A percentile compares a stretch with the other conserved stretches of the same genome.
These are phyloP conservation scores for Carex myosuroides DNA, from an alignment of 176 grass and related monocot genomes.

Conservation along the genomic window DNA sequence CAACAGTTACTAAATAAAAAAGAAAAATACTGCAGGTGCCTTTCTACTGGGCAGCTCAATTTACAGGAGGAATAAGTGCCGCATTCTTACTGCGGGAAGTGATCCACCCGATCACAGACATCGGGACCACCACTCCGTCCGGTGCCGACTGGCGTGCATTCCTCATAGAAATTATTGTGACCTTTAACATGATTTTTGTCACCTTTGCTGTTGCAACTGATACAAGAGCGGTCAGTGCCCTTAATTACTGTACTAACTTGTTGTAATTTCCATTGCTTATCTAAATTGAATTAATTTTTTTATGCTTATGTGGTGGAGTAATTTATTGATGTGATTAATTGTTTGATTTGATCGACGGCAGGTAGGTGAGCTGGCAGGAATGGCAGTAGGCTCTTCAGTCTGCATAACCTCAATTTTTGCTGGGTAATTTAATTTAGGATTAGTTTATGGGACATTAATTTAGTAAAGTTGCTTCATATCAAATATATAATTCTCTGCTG, in stretches of 20 bases:
- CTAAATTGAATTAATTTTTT: neutral
- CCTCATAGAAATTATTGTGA: constrained; percentile 67
- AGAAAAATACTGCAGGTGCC: constrained; percentile 47
- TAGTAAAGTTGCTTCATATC: neutral
- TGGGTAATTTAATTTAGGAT: constrained; percentile 49
- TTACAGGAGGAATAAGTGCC: constrained; percentile 61
- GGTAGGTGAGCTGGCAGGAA: constrained; percentile 93
- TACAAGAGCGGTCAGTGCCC: constrained; percentile 15
- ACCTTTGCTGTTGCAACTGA: constrained; percentile 92
- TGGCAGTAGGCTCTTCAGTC: constrained; percentile 87
- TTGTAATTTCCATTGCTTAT: neutral
- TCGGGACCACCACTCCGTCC: constrained; percentile 57
- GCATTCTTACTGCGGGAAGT: constrained; percentile 76
- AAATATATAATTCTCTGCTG: neutral
- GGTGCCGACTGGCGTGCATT: constrained; percentile 62
- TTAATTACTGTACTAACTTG: neutral
- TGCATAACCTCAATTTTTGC: constrained; percentile 99
- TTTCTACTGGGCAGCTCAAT: constrained; percentile 92
- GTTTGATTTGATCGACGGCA: constrained; percentile 25
- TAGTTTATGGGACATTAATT: neutral
- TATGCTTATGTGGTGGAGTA: neutral
- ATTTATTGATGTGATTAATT: neutral
- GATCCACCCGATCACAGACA: constrained; percentile 50
- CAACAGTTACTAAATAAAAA: neutral
- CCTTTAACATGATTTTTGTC: constrained; percentile 99